Evolutionary conservation across 495 filamentous ascomycete species (phyloP).

Genomic region (Podospora pseudoanserina): DNA sequence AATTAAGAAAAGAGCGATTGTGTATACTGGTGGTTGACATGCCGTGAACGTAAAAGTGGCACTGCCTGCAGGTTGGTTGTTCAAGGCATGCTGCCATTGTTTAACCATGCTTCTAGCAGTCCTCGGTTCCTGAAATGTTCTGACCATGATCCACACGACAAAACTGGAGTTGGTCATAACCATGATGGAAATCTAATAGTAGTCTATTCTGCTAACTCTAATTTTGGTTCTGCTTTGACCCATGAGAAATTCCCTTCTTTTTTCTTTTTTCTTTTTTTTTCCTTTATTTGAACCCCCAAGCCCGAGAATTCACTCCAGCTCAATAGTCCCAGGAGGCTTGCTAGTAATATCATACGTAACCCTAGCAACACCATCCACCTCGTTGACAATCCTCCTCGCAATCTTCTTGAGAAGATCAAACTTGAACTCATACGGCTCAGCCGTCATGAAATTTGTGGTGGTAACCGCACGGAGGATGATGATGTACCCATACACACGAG

Average conservation of each 20-base stretch:
- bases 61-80: too few species aligned
- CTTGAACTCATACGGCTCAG: slow-evolving; percentile 60
- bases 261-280: background rate
- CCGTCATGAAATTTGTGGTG: slow-evolving; percentile 79
- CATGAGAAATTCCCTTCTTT: background rate
- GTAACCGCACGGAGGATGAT: slow-evolving; percentile 63
- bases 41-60: background rate
- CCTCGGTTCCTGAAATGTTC: background rate
- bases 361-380: slow-evolving; percentile 60
- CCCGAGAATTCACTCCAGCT: slow-evolving; percentile 18
- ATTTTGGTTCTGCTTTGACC: background rate
- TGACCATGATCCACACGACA: too few species aligned
- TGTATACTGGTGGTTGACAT: background rate
- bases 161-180: too few species aligned
- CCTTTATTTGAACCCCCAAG: background rate
- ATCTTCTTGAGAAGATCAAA: slow-evolving; percentile 65
- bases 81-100: too few species aligned
- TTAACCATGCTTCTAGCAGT: too few species aligned
- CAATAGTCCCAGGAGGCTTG: slow-evolving; percentile 64
- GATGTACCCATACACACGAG: slow-evolving; percentile 47
- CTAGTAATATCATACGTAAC: slow-evolving; percentile 61
- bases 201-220: background rate
- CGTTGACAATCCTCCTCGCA: slow-evolving; percentile 74
- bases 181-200: background rate
- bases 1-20: background rate